These are phyloP conservation scores for Curvularia lunata DNA, from an alignment of 2,329 filamentous ascomycete genomes.

Conservation along the genomic window DNA sequence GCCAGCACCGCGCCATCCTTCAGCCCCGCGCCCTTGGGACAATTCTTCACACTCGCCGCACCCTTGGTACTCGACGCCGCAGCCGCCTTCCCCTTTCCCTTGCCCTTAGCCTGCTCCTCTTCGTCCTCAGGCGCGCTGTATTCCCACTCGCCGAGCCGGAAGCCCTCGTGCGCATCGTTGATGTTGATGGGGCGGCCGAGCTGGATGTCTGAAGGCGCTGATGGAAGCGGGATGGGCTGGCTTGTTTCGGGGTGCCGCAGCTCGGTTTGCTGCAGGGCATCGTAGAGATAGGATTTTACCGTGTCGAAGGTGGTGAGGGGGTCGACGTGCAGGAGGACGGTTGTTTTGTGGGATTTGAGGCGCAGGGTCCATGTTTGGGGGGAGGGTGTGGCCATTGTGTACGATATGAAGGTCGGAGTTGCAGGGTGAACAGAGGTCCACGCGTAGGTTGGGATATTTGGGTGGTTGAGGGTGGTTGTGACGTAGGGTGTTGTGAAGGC, in stretches of 20 bases:
- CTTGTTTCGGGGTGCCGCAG: conserved; percentile 41
- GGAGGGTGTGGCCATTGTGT: conserved; percentile 31
- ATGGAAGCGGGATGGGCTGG: conserved; percentile 48
- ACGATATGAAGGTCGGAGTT: neutral
- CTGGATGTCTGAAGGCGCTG: conserved; percentile 48
- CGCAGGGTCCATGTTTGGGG: conserved; percentile 52
- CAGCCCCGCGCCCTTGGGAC: conserved; percentile 46
- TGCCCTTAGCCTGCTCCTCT: conserved; percentile 46
- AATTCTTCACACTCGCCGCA: conserved; percentile 28
- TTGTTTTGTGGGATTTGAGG: conserved; percentile 55
- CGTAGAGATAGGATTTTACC: conserved; percentile 52
- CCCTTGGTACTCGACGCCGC: conserved; percentile 3
- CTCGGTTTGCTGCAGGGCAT: conserved; percentile 50
- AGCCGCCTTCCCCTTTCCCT: conserved; percentile 50
- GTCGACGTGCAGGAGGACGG: conserved; percentile 55
- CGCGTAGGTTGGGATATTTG: conserved; percentile 1
- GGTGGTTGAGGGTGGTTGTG: neutral
- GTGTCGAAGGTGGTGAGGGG: conserved; percentile 50
- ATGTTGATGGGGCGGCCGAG: conserved; percentile 52
- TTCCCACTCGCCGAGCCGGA: conserved; percentile 47
- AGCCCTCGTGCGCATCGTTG: conserved; percentile 51
- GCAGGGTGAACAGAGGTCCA: no score
- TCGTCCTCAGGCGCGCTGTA: conserved; percentile 21
- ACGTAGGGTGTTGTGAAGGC: neutral
- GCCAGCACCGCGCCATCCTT: conserved; percentile 47